Evolutionary conservation across 371 early-diverging fungal genomes (phyloP).

Genomic region (Nosema muscidifuracis): DNA sequence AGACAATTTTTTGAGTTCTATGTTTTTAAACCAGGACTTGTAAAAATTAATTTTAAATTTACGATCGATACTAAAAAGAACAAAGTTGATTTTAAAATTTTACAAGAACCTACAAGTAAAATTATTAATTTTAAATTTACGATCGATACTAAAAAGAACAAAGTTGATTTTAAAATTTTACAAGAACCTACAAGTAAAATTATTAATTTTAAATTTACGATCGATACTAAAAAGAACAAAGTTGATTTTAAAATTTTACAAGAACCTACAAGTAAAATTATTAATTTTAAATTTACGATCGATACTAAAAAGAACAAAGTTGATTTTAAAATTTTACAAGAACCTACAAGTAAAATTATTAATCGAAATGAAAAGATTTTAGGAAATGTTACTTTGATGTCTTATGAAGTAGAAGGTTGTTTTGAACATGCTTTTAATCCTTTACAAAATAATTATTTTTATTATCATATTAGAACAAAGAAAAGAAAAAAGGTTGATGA

Average conservation of each 20-base stretch:
- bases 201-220: too few relatives aligned
- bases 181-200: too few relatives aligned
- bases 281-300: too few relatives aligned
- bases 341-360: too few relatives aligned
- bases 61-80: constrained; percentile 57
- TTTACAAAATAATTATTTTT: constrained; percentile 32
- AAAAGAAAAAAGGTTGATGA: constrained; percentile 53
- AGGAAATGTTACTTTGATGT: constrained; percentile 45
- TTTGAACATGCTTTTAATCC: constrained; percentile 56
- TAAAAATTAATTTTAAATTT: constrained; percentile 47
- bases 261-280: too few relatives aligned
- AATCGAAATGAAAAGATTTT: constrained; percentile 40
- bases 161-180: too few relatives aligned
- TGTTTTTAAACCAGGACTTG: constrained; percentile 57
- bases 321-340: too few relatives aligned
- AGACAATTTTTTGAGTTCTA: constrained; percentile 59
- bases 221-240: too few relatives aligned
- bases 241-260: too few relatives aligned
- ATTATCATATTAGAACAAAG: constrained; percentile 55
- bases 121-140: too few relatives aligned
- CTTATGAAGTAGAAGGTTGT: constrained; percentile 61
- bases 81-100: constrained; percentile 48
- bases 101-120: constrained; percentile 49
- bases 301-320: too few relatives aligned
- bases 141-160: too few relatives aligned